Conservation (phyloP, 2,329 filamentous ascomycete species). For the Basipetospora chlamydospora region DNA sequence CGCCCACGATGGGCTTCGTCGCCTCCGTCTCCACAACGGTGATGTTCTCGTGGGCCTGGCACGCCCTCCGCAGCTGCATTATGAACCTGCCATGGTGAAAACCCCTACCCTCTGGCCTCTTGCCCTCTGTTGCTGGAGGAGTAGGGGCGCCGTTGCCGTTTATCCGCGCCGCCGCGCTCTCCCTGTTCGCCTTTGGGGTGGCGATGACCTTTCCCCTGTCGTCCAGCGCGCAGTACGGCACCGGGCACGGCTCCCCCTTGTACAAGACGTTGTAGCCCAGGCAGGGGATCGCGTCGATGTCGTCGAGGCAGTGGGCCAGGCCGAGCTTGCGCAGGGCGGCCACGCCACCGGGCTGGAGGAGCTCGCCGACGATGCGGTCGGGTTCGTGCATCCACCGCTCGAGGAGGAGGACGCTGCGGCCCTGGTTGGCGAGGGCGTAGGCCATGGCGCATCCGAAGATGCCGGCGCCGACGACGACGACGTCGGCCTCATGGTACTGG, state of each 20-base stretch:
- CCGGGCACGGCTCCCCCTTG: constrained; percentile 54
- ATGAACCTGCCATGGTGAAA: constrained; percentile 97
- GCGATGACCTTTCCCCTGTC: constrained; percentile 25
- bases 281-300: constrained; percentile 71
- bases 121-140: too few species aligned
- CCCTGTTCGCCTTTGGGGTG: constrained; percentile 14
- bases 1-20: constrained; percentile 56
- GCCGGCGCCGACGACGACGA: constrained; percentile 84
- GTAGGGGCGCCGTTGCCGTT: too few species aligned
- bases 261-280: constrained; percentile 82
- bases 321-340: constrained; percentile 68
- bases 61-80: constrained; percentile 61
- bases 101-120: constrained; percentile 50
- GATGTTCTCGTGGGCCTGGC: constrained; percentile 64
- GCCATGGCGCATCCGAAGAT: constrained; percentile 80
- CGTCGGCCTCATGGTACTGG: constrained; percentile 55
- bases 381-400: constrained; percentile 85
- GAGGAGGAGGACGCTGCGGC: constrained; percentile 77
- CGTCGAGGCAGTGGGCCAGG: constrained; percentile 67
- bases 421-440: constrained; percentile 72
- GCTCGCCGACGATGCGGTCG: constrained; percentile 87
- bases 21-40: constrained; percentile 85
- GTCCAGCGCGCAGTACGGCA: constrained; percentile 62
- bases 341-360: constrained; percentile 86
- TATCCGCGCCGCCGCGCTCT: constrained; percentile 11